Evolutionary conservation across 2,329 filamentous ascomycete genomes (phyloP), one percentile per base, ranked within the genome.

Genomic region (Macrophomina phaseolina): DNA sequence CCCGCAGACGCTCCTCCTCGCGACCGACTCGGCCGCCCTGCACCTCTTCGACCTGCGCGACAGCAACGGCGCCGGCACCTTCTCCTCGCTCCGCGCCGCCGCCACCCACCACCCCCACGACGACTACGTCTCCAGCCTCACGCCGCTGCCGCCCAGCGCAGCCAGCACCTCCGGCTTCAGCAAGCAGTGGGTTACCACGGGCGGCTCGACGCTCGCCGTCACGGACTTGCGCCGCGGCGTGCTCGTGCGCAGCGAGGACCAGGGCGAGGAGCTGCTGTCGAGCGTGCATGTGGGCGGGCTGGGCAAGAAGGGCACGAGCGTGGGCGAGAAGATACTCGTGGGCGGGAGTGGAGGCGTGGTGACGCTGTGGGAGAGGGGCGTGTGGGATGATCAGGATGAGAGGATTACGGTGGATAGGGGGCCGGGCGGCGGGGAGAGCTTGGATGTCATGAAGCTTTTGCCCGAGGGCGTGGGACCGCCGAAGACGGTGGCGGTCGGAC

Each of bases 371-470:
- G 94, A 99, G 78, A 91, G 90, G 71, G 94, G 94, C 0, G 88
- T 91, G 0, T 98, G 95, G 94, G 94, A 97, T 74, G 94, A 98
- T 77, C 93, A 97, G 77, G 92, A 96, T 72, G 93, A 97, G 80
- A 87, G 93, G 63, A 91, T 97, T 73, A 88, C 91, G 58, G 88
- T 97, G 8, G 89, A 93, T 70, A 78, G 81, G 34, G 36, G 30
- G 2, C 28, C 64, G 9, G 86, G 84, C 23, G 90, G 88, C 8
- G 92, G 87, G 52, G 93, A 96, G 77, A 92, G 91, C 68, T 81
- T 97, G 49, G 94, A 98, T 74, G 86, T 89, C n/a, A 82, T 97
- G 68, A 84, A 87, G 1, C 79, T 90, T 63, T 82, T 95, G 18
- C 93, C 93, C 0, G 87, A 90, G 40, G 87, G 86, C 11, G 82